phyloP scores from a whole-genome alignment of 1,139 yeast genomes.

The Wickerhamomyces sp. region DNA sequence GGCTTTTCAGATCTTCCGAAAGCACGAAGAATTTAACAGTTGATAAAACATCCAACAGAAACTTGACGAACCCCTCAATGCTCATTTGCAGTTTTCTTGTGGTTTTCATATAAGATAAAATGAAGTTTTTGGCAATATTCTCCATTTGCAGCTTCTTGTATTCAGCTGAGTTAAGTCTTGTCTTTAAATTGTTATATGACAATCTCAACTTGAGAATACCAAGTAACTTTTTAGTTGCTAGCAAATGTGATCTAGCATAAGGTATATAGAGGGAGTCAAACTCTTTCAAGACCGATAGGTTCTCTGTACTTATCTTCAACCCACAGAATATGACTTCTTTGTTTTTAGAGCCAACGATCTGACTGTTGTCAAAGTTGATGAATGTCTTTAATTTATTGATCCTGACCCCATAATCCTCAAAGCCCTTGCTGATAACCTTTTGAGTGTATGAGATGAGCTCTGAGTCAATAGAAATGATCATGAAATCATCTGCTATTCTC shows the following conservation, averaged over 20 bases:
- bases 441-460: constrained; percentile 24
- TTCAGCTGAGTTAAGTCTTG: constrained; percentile 13
- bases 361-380: constrained; percentile 20
- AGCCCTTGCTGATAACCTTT: constrained; percentile 30
- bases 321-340: constrained; percentile 22
- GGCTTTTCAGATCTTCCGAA: background rate
- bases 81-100: background rate
- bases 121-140: constrained; percentile 14
- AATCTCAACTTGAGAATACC: constrained; percentile 22
- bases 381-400: constrained; percentile 55
- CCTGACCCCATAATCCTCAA: constrained; percentile 53
- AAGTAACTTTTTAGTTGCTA: constrained; percentile 16
- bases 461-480: constrained; percentile 50
- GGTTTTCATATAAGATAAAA: constrained; percentile 8
- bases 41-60: background rate
- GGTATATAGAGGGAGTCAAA: constrained; percentile 11
- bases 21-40: background rate
- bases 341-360: constrained; percentile 3
- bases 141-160: constrained; percentile 20
- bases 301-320: constrained; percentile 21
- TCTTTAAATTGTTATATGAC: constrained; percentile 22
- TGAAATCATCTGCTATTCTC: constrained; percentile 82
- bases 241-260: constrained; percentile 17
- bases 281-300: constrained; percentile 25
- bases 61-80: background rate